Evolutionary conservation across 225 moss, liverwort and hornwort species (phyloP).

Genomic region (Antitrichia curtipendula): DNA sequence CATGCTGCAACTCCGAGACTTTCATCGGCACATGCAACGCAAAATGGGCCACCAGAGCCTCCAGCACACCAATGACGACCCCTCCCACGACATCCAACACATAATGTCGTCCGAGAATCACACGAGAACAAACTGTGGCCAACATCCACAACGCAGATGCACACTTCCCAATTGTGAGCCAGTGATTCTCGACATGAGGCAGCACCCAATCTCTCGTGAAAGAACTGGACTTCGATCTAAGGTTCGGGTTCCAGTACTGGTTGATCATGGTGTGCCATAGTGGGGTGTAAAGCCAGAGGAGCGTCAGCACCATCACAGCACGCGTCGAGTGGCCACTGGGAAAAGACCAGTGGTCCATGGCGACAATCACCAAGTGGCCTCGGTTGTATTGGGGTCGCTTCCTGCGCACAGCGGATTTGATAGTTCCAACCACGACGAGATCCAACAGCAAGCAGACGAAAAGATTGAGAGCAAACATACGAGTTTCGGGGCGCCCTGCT

Average conservation of each 20-base stretch:
- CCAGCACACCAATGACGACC: slow-evolving; percentile 35
- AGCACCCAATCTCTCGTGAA: background rate
- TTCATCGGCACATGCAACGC: slow-evolving; percentile 33
- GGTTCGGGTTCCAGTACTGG: background rate
- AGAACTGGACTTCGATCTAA: background rate
- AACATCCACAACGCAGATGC: slow-evolving; percentile 39
- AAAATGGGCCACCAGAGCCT: slow-evolving; percentile 44
- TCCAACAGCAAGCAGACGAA: slow-evolving; percentile 56
- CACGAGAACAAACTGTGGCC: slow-evolving; percentile 45
- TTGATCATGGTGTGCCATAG: slow-evolving; percentile 17
- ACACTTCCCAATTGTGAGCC: background rate
- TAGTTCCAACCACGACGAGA: slow-evolving; percentile 40
- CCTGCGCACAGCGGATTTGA: slow-evolving; percentile 45
- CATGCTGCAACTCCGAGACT: slow-evolving; percentile 46
- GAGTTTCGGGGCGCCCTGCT: slow-evolving; percentile 23
- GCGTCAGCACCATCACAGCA: slow-evolving; percentile 53
- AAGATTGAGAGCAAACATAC: slow-evolving; percentile 54
- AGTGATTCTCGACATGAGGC: background rate
- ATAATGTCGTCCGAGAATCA: slow-evolving; percentile 66
- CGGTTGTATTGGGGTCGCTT: slow-evolving; percentile 65
- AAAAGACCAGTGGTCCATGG: slow-evolving; percentile 69
- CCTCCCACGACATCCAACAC: slow-evolving; percentile 61
- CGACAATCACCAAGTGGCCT: slow-evolving; percentile 54
- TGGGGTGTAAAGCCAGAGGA: slow-evolving; percentile 51
- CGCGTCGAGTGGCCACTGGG: slow-evolving; percentile 79